A percentile compares a stretch with the other conserved stretches of the same genome.
Evolutionary conservation across 1,284 basidiomycete genomes (phyloP).

Genomic region (Athelia sp.): DNA sequence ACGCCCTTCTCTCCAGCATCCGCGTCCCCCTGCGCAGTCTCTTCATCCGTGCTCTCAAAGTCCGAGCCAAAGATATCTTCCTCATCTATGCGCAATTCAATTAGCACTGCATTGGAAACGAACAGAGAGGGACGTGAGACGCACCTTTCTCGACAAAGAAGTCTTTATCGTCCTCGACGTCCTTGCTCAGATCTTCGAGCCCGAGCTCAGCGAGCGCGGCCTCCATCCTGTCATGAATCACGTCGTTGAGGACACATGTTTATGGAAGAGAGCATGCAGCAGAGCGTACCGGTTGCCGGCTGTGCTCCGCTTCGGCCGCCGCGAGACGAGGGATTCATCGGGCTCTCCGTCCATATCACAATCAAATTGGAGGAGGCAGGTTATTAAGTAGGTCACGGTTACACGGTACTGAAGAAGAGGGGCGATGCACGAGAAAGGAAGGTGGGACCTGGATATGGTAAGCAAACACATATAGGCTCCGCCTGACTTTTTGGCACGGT

Average conservation of each 20-base stretch:
- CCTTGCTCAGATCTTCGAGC: slow-evolving; percentile 48
- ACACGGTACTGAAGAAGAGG: too few species aligned
- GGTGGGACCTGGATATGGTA: too few species aligned
- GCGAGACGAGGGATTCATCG: slow-evolving; percentile 47
- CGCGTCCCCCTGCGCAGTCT: slow-evolving; percentile 47
- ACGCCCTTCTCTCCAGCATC: slow-evolving; percentile 52
- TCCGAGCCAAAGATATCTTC: slow-evolving; percentile 77
- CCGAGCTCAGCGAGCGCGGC: slow-evolving; percentile 68
- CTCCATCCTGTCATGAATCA: slow-evolving; percentile 53
- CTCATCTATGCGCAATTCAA: slow-evolving; percentile 45
- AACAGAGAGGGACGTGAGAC: slow-evolving; percentile 17
- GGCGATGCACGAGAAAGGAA: too few species aligned
- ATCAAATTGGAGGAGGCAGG: too few species aligned
- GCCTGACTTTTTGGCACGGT: too few species aligned
- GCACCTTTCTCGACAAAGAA: slow-evolving; percentile 56
- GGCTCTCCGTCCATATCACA: too few species aligned
- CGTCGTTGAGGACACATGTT: slow-evolving; percentile 2
- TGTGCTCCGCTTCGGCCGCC: slow-evolving; percentile 62
- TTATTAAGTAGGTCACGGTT: too few species aligned
- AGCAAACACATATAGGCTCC: too few species aligned
- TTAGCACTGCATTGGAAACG: neutral
- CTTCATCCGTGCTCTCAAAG: slow-evolving; percentile 78
- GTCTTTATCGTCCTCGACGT: slow-evolving; percentile 67
- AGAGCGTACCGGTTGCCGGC: slow-evolving; percentile 68
- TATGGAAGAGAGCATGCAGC: neutral